Conservation (phyloP, 352 stramenopile genomes). For the Phytophthora capsici region DNA sequence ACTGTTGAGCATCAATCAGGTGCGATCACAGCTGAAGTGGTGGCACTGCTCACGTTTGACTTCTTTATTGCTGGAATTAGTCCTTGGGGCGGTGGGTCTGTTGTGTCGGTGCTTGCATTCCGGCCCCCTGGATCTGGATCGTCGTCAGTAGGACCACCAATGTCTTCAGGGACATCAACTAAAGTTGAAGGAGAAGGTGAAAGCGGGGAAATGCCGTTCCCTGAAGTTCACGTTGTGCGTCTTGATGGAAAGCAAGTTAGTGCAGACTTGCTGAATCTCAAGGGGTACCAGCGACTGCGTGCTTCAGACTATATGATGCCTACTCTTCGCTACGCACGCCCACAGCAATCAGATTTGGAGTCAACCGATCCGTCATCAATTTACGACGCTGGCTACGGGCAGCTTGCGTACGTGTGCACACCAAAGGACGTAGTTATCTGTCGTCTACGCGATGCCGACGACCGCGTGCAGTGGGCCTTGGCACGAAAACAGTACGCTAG, state of each 20-base stretch:
- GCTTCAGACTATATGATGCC: constrained; percentile 87
- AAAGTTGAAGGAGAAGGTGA: constrained; percentile 79
- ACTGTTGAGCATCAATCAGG: constrained; percentile 35
- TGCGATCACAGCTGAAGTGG: constrained; percentile 65
- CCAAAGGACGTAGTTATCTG: constrained; percentile 89
- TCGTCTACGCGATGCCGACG: constrained; percentile 76
- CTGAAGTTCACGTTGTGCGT: constrained; percentile 89
- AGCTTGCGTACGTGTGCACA: constrained; percentile 80
- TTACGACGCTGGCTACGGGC: constrained; percentile 73
- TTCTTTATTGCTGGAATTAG: constrained; percentile 85
- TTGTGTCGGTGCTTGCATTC: constrained; percentile 77
- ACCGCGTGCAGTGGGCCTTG: constrained; percentile 78
- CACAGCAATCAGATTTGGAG: constrained; percentile 29
- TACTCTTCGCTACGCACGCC: constrained; percentile 63
- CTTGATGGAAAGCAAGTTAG: constrained; percentile 89
- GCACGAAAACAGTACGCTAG: constrained; percentile 64
- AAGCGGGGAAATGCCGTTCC: constrained; percentile 74
- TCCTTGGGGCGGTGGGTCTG: constrained; percentile 57
- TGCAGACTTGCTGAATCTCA: constrained; percentile 76
- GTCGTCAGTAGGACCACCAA: constrained; percentile 10
- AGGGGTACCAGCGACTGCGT: constrained; percentile 75
- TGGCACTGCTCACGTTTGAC: constrained; percentile 79
- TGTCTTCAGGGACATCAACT: constrained; percentile 41
- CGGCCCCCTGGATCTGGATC: constrained; percentile 61
- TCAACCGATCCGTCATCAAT: constrained; percentile 45